Base-by-base conservation (phyloP, 2,329 filamentous ascomycete genomes). In the Colletotrichum sp. region DNA sequence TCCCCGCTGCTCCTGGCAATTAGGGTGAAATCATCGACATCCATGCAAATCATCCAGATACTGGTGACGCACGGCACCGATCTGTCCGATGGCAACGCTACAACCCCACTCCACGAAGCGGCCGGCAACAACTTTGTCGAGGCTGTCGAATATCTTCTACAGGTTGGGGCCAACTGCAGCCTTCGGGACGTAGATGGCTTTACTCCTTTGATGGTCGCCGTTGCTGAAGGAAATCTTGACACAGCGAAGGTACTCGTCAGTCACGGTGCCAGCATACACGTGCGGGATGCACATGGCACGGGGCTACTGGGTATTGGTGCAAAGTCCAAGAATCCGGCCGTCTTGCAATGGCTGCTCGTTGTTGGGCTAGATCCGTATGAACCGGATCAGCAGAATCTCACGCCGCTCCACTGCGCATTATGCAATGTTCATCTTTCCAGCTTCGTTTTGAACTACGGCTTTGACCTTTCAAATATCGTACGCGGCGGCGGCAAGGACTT, bases 191-290 rank as follows among this genome's bases (percentile, higher is more conserved):
- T 13, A 24, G 4, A 18, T 7, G 34, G 26, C 7, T 32, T 7
- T 21, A 63, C 30, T 4, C 71, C 65, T 1, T 34, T 69, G n/a
- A 26, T 30, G n/a, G 8, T 52, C 9, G 71, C 71, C 10, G 28
- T 69, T 32, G 36, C 13, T 3, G 7, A 21, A 10, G 64, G 71
- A 30, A 36, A 85, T 32, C 13, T 78, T 0, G 78, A 81, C 13
- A 43, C 84, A 75, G 77, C 84, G 28, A 75, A 73, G 72, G 13
- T 84, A 58, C 76, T 86, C 4, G 78, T 72, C 13, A 73, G 78
- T 2, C 69, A 82, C 58, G 83, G 82, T 0, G 83, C 82, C 0
- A 78, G 80, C 63, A 12, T 67, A 14, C 58, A 67, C 8, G 68
- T 32, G 4, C 21, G 30, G 58, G 59, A 64, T n/a, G 9, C 36